Conservation (phyloP, 495 filamentous ascomycete genomes). For the Tuber indicum region DNA sequence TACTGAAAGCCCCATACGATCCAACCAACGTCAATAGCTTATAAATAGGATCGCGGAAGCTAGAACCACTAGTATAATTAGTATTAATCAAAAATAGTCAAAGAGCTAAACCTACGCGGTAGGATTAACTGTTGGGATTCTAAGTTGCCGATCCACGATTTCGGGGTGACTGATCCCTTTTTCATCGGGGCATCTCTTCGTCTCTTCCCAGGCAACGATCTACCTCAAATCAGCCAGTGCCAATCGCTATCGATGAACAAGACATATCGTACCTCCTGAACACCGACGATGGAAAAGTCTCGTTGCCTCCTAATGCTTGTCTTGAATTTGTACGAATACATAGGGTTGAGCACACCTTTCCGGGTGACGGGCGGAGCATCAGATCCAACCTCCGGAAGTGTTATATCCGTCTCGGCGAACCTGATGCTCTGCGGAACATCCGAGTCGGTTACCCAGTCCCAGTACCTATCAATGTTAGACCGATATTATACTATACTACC, state of each 20-base stretch:
- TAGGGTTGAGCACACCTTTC: not conserved
- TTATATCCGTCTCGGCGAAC: not conserved
- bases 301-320: not conserved
- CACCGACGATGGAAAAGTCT: conserved; percentile 4
- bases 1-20: conserved; percentile 8
- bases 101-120: not conserved
- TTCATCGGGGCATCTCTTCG: conserved; percentile 6
- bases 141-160: conserved; percentile 9
- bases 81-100: not conserved
- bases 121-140: not conserved
- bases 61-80: not conserved
- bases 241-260: not conserved
- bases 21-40: conserved; percentile 8
- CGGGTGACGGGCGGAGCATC: not conserved
- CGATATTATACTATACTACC: not conserved
- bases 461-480: conserved; percentile 12
- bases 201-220: not conserved
- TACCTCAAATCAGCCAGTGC: not conserved
- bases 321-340: conserved; percentile 17
- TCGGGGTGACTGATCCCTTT: not conserved
- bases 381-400: conserved; percentile 7
- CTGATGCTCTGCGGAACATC: conserved; percentile 5
- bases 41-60: conserved; percentile 12
- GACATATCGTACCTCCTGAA: not conserved
- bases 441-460: conserved; percentile 15